Percentiles rank a stretch among this genome's conserved stretches.
Conservation (phyloP, 805 yeast species). For the Tetrapisispora iriomotensis region DNA sequence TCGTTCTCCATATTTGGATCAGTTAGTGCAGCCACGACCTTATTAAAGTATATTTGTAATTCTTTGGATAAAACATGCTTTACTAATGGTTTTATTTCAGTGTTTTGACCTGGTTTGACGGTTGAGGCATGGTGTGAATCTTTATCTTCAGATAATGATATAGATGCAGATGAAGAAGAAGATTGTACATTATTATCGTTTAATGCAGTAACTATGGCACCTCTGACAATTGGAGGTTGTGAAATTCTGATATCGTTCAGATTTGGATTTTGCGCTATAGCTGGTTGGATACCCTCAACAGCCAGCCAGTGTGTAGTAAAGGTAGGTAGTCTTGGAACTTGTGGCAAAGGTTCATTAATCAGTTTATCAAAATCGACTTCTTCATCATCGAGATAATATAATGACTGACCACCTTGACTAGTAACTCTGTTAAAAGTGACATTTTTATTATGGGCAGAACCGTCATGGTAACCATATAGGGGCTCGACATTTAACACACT, state of each 20-base stretch:
- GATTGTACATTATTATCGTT: conserved; percentile 37
- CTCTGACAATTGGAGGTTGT: conserved; percentile 69
- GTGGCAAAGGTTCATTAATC: conserved; percentile 89
- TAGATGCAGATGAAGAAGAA: conserved; percentile 7
- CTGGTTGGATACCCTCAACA: conserved; percentile 96
- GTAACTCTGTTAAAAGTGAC: conserved; percentile 81
- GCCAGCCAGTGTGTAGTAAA: conserved; percentile 97
- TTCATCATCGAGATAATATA: conserved; percentile 85
- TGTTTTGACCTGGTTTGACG: conserved; percentile 33
- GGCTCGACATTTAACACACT: conserved; percentile 88
- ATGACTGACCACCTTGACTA: conserved; percentile 84
- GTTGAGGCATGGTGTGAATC: conserved; percentile 25
- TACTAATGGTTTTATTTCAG: conserved; percentile 77
- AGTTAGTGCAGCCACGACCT: conserved; percentile 70
- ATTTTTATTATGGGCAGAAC: conserved; percentile 36
- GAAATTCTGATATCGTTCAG: conserved; percentile 60
- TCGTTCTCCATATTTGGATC: conserved; percentile 39
- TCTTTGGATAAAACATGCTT: conserved; percentile 93
- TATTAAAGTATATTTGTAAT: conserved; percentile 85
- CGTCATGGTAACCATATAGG: conserved; percentile 68
- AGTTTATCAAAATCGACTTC: conserved; percentile 91
- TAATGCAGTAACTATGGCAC: conserved; percentile 64
- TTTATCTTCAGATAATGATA: conserved; percentile 15
- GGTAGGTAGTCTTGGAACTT: conserved; percentile 84
- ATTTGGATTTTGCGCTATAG: conserved; percentile 89